Evolutionary conservation across 1,139 yeast genomes (phyloP).

Genomic region (Blastobotrys ciferrii): DNA sequence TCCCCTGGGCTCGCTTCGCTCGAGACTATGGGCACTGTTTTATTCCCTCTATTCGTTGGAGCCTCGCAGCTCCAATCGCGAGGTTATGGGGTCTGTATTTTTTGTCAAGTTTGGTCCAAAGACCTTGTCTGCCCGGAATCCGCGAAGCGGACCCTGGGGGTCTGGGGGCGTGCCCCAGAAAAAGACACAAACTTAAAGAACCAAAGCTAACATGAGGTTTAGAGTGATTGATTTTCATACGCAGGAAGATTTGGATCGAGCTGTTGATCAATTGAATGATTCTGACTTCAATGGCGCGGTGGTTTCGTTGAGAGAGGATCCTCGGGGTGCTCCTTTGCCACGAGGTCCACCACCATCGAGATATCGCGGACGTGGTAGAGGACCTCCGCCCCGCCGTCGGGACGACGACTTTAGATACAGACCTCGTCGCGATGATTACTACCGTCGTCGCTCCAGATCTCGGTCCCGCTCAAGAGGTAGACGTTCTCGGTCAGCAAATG

Average conservation of each 20-base stretch:
- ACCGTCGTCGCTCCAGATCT: conserved; percentile 25
- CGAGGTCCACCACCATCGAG: conserved; percentile 23
- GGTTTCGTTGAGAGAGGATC: conserved; percentile 73
- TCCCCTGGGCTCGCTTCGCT: no score
- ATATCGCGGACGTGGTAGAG: conserved; percentile 37
- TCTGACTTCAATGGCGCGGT: conserved; percentile 66
- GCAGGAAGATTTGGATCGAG: conserved; percentile 69
- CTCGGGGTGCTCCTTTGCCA: conserved; percentile 26
- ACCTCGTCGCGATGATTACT: conserved; percentile 16
- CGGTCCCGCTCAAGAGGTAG: conserved; percentile 18
- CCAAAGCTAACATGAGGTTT: conserved; percentile 6
- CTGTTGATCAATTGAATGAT: conserved; percentile 67
- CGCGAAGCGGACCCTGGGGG: no score
- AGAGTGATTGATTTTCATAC: conserved; percentile 74
- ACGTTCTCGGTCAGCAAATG: conserved; percentile 17
- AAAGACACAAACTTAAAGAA: not conserved
- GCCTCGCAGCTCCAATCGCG: no score
- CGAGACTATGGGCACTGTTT: no score
- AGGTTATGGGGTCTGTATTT: no score
- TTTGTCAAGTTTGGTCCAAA: no score
- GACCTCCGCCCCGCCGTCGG: conserved; percentile 15
- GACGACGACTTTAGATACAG: conserved; percentile 16
- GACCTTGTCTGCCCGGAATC: no score
- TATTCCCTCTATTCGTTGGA: no score
- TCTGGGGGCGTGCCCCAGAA: conserved; percentile 18